Evolutionary conservation across 73 alveolate genomes (phyloP).

Genomic region (Effrenium voratum): DNA sequence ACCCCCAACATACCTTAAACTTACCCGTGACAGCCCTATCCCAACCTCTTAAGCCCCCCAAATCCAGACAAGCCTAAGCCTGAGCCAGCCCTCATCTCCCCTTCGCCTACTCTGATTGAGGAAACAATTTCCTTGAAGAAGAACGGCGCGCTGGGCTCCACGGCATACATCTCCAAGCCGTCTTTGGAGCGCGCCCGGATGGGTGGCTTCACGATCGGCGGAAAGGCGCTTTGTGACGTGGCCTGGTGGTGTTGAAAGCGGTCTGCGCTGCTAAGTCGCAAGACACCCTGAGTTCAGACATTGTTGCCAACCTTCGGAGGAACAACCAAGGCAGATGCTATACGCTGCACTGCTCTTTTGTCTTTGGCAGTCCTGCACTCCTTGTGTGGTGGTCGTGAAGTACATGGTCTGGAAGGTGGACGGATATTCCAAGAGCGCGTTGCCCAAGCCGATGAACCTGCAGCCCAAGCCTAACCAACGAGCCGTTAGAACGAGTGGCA

Average conservation of each 20-base stretch:
- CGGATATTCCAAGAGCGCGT: conserved; percentile 70
- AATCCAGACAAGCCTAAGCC: too few relatives aligned
- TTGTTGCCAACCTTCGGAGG: not conserved
- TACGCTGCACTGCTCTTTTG: not conserved
- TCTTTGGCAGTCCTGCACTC: conserved; percentile 94
- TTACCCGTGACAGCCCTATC: too few relatives aligned
- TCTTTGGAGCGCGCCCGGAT: conserved; percentile 82
- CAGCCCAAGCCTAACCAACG: not conserved
- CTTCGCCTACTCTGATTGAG: too few relatives aligned
- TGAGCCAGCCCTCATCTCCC: too few relatives aligned
- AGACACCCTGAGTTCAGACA: not conserved
- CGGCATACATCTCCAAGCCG: conserved; percentile 77
- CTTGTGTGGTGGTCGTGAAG: conserved; percentile 58
- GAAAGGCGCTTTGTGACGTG: conserved; percentile 58
- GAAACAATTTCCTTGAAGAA: too few relatives aligned
- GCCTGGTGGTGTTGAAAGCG: not conserved
- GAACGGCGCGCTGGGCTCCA: not conserved
- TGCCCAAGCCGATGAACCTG: conserved; percentile 89
- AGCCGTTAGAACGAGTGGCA: not conserved
- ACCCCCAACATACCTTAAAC: too few relatives aligned
- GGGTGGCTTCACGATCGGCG: conserved; percentile 80
- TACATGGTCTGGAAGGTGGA: conserved; percentile 86
- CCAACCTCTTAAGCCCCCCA: too few relatives aligned
- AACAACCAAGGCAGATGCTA: not conserved
- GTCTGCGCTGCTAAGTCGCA: not conserved